Percentiles rank a stretch among this genome's conserved stretches.
Evolutionary conservation across 306 rosid species (phyloP).

Genomic region (Quercus wislizeni): DNA sequence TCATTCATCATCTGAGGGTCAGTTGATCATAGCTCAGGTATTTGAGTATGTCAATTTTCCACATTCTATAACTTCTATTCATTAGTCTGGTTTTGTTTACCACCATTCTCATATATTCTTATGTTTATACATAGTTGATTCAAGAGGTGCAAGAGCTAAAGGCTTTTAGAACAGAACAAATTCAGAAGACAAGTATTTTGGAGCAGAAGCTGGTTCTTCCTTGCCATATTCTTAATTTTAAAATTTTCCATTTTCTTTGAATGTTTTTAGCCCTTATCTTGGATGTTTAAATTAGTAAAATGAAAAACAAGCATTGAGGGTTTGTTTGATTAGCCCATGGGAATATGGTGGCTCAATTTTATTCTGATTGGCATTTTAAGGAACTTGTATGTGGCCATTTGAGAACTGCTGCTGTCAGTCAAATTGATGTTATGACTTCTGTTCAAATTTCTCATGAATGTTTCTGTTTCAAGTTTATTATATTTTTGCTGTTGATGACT

Average conservation of each 20-base stretch:
- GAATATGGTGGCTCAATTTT: neutral
- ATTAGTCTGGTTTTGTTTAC: neutral
- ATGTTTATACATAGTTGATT: constrained; percentile 34
- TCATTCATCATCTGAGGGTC: constrained; percentile 23
- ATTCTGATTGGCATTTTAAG: neutral
- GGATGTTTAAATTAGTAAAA: neutral
- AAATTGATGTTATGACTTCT: neutral
- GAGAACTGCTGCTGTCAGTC: neutral
- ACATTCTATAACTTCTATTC: neutral
- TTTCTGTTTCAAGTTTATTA: neutral
- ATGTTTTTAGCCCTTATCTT: constrained; percentile 18
- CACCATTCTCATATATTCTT: neutral
- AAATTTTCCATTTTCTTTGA: constrained; percentile 7
- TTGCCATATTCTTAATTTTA: constrained; percentile 10
- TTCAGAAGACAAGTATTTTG: constrained; percentile 34
- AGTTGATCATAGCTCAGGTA: constrained; percentile 39
- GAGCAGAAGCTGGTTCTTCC: constrained; percentile 58
- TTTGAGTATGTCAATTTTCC: neutral
- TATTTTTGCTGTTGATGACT: neutral
- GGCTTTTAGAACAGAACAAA: constrained; percentile 36
- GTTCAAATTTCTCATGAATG: neutral
- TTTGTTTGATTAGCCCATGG: constrained; percentile 11
- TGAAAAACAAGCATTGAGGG: neutral
- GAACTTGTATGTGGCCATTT: neutral
- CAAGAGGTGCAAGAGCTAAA: constrained; percentile 52